These are phyloP conservation scores for Syzygium syzygioides DNA, from an alignment of 441 rosid genomes.

Conservation along the genomic window DNA sequence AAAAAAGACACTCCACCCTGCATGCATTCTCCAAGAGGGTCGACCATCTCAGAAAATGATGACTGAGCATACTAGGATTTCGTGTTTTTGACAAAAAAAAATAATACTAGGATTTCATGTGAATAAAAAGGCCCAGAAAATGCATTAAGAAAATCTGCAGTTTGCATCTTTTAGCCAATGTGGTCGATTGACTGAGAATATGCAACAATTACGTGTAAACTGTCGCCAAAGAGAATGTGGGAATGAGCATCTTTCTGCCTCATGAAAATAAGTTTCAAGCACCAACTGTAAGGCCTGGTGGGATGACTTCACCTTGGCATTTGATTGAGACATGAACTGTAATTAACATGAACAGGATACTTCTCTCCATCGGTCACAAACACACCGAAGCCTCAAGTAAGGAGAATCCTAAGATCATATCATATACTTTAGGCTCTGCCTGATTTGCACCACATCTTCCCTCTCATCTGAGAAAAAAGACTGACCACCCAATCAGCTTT, in stretches of 20 bases:
- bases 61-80: not conserved
- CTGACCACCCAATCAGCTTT: not conserved
- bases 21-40: not conserved
- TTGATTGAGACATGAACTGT: not conserved
- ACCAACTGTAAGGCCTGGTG: not conserved
- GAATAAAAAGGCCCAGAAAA: not conserved
- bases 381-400: not conserved
- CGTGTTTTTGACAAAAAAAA: not conserved
- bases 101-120: not conserved
- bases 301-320: not conserved
- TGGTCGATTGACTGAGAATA: not conserved
- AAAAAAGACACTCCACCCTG: not conserved
- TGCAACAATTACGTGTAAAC: not conserved
- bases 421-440: not conserved
- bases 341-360: not conserved
- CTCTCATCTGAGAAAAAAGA: not conserved
- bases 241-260: not conserved
- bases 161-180: not conserved
- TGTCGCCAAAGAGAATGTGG: not conserved
- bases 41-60: not conserved
- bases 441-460: not conserved
- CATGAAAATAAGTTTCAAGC: not conserved
- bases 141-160: not conserved
- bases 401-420: not conserved
- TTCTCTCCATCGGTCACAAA: not conserved